Evolutionary conservation across 1,284 basidiomycete species (phyloP).

Genomic region (Ustilago vetiveriae): DNA sequence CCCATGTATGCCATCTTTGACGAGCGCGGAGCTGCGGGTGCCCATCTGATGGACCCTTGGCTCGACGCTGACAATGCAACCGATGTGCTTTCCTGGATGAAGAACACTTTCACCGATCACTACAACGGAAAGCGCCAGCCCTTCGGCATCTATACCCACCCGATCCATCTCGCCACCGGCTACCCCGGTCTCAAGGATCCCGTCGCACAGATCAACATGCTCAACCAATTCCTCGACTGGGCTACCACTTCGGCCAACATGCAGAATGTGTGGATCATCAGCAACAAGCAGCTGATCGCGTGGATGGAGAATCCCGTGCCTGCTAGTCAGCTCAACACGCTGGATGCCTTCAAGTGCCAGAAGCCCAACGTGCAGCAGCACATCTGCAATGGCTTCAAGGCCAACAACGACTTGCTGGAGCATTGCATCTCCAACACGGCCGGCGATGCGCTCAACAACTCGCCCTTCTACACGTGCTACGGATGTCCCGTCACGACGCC

Average conservation of each 20-base stretch:
- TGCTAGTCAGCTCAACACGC: constrained; percentile 60
- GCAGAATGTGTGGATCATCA: constrained; percentile 80
- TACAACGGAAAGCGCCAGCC: constrained; percentile 78
- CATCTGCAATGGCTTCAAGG: constrained; percentile 59
- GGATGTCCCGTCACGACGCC: constrained; percentile 57
- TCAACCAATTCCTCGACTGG: constrained; percentile 83
- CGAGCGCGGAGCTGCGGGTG: constrained; percentile 43
- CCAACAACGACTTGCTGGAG: constrained; percentile 53
- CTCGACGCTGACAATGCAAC: constrained; percentile 69
- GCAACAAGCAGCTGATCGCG: constrained; percentile 77
- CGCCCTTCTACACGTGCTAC: constrained; percentile 63
- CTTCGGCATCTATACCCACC: constrained; percentile 82
- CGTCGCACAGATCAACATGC: constrained; percentile 69
- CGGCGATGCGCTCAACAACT: constrained; percentile 59
- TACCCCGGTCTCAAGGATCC: constrained; percentile 51
- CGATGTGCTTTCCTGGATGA: constrained; percentile 76
- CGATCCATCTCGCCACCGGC: constrained; percentile 78
- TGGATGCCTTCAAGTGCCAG: constrained; percentile 61
- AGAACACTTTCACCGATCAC: constrained; percentile 76
- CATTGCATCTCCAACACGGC: constrained; percentile 59
- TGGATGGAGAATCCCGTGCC: constrained; percentile 78
- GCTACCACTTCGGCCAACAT: constrained; percentile 68
- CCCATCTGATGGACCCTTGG: constrained; percentile 83
- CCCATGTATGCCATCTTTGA: constrained; percentile 58
- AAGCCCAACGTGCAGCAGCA: constrained; percentile 45